Conservation (phyloP, 2,329 filamentous ascomycete genomes). For the Penicillium sp. region DNA sequence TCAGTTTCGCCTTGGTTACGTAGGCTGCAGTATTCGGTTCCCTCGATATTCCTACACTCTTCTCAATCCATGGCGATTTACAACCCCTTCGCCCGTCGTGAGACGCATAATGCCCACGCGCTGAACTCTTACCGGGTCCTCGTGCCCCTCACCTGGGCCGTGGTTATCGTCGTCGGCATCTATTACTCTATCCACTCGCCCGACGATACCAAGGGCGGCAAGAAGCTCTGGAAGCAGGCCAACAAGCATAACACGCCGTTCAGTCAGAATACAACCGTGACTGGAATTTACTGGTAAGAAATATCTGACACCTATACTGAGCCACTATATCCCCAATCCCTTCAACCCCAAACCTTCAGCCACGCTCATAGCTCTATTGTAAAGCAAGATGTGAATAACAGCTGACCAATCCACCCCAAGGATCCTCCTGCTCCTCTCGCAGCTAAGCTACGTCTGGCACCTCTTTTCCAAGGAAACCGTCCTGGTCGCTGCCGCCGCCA, state of each 20-base stretch:
- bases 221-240: constrained; percentile 76
- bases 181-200: constrained; percentile 72
- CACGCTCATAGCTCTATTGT: not conserved
- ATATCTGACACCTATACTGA: not conserved
- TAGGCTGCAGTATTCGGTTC: not conserved
- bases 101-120: constrained; percentile 62
- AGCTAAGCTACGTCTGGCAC: constrained; percentile 73
- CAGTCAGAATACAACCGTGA: constrained; percentile 66
- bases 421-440: constrained; percentile 72
- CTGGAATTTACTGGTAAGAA: constrained; percentile 72
- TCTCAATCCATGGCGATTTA: constrained; percentile 30
- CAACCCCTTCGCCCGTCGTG: constrained; percentile 75
- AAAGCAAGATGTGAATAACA: not conserved
- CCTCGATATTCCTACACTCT: not conserved
- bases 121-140: constrained; percentile 75
- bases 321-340: not conserved
- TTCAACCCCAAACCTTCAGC: not conserved
- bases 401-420: constrained; percentile 41
- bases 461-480: constrained; percentile 70
- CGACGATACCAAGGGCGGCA: constrained; percentile 61
- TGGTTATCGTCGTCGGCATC: constrained; percentile 70
- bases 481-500: constrained; percentile 68
- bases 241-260: constrained; percentile 69
- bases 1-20: not conserved
- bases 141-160: constrained; percentile 71